A percentile compares a stretch with the other conserved stretches of the same genome.
phyloP scores from a whole-genome alignment of 1,284 basidiomycete genomes.

The Xerocomus cyaneibrunnescens region DNA sequence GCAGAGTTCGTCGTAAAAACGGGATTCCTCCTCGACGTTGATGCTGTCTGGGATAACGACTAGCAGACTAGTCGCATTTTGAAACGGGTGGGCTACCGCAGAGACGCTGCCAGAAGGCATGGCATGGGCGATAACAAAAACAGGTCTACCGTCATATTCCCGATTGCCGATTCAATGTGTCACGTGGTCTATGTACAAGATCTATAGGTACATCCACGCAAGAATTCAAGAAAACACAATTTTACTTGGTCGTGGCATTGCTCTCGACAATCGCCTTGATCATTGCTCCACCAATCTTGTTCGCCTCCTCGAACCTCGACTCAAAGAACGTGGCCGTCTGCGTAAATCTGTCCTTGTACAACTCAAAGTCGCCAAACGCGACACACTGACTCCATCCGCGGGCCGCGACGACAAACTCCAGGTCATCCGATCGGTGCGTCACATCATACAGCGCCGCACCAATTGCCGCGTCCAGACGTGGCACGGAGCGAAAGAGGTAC shows the following conservation, averaged over 20 bases:
- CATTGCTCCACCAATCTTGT: slow-evolving; percentile 84
- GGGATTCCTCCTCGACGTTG: slow-evolving; percentile 48
- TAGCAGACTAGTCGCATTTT: slow-evolving; percentile 23
- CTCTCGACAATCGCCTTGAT: slow-evolving; percentile 82
- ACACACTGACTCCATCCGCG: slow-evolving; percentile 98
- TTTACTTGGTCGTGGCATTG: slow-evolving; percentile 3
- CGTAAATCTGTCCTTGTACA: slow-evolving; percentile 82
- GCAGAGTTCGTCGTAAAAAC: slow-evolving; percentile 47
- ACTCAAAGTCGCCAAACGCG: slow-evolving; percentile 88
- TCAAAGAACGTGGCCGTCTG: slow-evolving; percentile 86
- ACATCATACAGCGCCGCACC: slow-evolving; percentile 77
- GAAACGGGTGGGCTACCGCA: slow-evolving; percentile 22
- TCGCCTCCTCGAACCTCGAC: slow-evolving; percentile 84
- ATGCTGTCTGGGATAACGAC: slow-evolving; percentile 39
- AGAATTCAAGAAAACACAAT: no score
- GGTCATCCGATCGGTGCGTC: slow-evolving; percentile 86
- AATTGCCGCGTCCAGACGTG: slow-evolving; percentile 68
- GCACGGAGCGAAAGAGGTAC: slow-evolving; percentile 79
- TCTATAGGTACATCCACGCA: no score
- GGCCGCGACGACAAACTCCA: slow-evolving; percentile 93
- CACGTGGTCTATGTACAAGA: background rate
- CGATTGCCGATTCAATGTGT: background rate
- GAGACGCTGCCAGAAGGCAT: background rate
- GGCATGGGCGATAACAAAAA: background rate
- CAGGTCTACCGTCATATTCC: no score